Evolutionary conservation across 768 basidiomycete species (phyloP).

Genomic region (Macrocybe gigantea): DNA sequence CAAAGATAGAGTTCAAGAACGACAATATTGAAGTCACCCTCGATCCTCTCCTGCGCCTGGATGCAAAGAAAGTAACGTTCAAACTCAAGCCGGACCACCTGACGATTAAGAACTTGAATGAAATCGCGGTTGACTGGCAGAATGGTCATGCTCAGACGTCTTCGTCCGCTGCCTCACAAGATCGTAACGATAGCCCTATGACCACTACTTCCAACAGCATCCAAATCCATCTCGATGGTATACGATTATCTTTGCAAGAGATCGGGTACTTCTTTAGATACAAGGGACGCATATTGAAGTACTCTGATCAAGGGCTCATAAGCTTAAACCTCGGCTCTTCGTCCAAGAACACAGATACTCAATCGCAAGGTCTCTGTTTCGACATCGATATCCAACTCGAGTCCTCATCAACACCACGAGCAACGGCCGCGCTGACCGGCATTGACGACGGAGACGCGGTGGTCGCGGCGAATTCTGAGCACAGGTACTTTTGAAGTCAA

Average conservation of each 20-base stretch:
- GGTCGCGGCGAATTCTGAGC: neutral
- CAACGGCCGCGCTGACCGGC: neutral
- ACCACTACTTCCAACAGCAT: constrained; percentile 10
- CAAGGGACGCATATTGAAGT: constrained; percentile 18
- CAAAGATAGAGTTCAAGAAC: constrained; percentile 31
- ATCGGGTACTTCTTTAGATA: constrained; percentile 34
- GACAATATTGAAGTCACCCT: constrained; percentile 23
- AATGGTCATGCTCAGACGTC: constrained; percentile 5
- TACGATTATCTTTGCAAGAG: constrained; percentile 23
- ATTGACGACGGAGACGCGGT: no score
- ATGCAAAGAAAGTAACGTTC: neutral
- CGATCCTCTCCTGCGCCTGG: constrained; percentile 19
- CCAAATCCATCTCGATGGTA: constrained; percentile 22
- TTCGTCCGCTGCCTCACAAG: neutral
- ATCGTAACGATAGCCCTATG: neutral
- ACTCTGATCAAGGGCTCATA: constrained; percentile 32
- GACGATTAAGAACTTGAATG: constrained; percentile 27
- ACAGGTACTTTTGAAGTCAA: constrained; percentile 26
- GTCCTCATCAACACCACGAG: neutral
- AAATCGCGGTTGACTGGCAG: constrained; percentile 27
- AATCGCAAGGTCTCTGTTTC: constrained; percentile 2
- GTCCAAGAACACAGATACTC: neutral
- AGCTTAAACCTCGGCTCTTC: constrained; percentile 26
- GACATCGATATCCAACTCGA: constrained; percentile 8
- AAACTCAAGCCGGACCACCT: constrained; percentile 29